These are phyloP conservation scores for Claviceps sorghi DNA, from an alignment of 2,329 filamentous ascomycete species.

Conservation along the genomic window DNA sequence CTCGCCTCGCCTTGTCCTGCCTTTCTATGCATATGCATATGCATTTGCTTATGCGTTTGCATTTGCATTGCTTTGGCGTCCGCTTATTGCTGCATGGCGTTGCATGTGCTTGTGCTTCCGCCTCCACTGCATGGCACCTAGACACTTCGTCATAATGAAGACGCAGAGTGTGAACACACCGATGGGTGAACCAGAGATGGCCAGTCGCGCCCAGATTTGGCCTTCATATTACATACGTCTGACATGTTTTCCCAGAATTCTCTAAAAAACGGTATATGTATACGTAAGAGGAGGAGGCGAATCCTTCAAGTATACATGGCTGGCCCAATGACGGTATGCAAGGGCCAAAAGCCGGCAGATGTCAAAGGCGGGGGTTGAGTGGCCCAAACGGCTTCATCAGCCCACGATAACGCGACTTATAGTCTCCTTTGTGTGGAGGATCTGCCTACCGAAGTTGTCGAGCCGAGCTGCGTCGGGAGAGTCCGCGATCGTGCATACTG, in stretches of 20 bases:
- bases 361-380: not conserved
- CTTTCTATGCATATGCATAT: conserved; percentile 3
- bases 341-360: not conserved
- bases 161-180: no score
- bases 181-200: no score
- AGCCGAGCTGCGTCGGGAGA: not conserved
- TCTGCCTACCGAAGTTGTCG: not conserved
- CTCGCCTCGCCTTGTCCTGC: conserved; percentile 5
- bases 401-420: not conserved
- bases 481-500: conserved; percentile 1
- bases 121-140: not conserved
- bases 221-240: no score
- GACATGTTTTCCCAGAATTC: not conserved
- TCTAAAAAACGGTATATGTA: no score
- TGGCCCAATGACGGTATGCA: not conserved
- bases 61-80: conserved; percentile 1
- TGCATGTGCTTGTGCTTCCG: not conserved
- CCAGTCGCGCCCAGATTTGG: no score
- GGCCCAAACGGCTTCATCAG: not conserved
- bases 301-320: no score
- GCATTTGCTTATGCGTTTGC: not conserved
- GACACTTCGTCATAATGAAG: not conserved
- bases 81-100: not conserved
- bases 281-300: not conserved
- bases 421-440: not conserved